Base-by-base conservation (phyloP, 352 stramenopile genomes). In the Pythium pyrilobum region DNA sequence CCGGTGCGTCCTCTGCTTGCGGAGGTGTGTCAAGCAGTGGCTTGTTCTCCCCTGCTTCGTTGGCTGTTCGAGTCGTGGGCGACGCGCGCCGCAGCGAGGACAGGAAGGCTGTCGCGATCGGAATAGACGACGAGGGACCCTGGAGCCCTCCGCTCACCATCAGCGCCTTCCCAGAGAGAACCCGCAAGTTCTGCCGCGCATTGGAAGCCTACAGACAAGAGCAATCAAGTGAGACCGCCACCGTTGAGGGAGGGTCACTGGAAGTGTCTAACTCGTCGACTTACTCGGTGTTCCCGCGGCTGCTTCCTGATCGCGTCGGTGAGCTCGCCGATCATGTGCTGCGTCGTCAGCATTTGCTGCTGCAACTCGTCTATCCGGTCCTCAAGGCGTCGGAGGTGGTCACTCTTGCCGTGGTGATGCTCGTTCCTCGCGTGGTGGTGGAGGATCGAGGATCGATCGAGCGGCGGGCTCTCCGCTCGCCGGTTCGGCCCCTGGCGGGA, bases 261-360 rank as follows among this genome's bases (percentile, higher is more conserved):
- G n/a, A n/a, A n/a, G n/a, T n/a, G n/a, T n/a, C n/a, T n/a, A n/a
- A n/a, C n/a, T n/a, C n/a, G n/a, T 5, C 8, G 38, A 44, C 16
- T 44, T 3, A 11, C 5, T 27, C 15, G 7, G 44, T 31, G 44
- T 23, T 37, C 36, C 29, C 42, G 21, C 20, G 31, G 2, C 47
- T 84, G 77, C n/a, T 68, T 67, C 25, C 80, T 51, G n/a, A 87
- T 47, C 4, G 77, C 38, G 6, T 57, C 29, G n/a, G 33, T 79
- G 25, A 89, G 55, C 6, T 84, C 64, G 0, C 63, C 66, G 16
- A 89, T 66, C 72, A 81, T 79, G 27, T 53, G 44, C 50, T 87
- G 73, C 32, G 76, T 81, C 0, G 48, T 52, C 8, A 62, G 20
- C 20, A 80, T 62, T 18, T 85, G 66, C 12, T 55, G 42, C 39